Evolutionary conservation across 1,284 basidiomycete genomes (phyloP).

Genomic region (Cutaneotrichosporon arboriforme): DNA sequence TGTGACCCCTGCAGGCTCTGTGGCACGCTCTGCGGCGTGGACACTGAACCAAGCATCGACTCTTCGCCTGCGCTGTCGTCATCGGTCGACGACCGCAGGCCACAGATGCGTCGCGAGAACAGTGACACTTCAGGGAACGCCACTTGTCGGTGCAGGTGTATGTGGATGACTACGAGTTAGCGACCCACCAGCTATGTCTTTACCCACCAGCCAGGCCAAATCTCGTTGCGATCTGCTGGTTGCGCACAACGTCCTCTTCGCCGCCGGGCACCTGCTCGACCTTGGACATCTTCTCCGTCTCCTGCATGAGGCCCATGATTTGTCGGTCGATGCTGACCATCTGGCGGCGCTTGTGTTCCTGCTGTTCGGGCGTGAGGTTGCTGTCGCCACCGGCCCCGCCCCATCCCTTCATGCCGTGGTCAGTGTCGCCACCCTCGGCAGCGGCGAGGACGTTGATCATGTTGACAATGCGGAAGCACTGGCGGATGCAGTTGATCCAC

Average conservation of each 20-base stretch:
- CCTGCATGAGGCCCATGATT: slow-evolving; percentile 40
- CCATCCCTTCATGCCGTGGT: neutral
- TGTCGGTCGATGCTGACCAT: slow-evolving; percentile 40
- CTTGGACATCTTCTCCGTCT: slow-evolving; percentile 37
- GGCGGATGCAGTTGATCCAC: slow-evolving; percentile 40
- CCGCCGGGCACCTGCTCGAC: slow-evolving; percentile 45
- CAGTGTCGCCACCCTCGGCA: neutral
- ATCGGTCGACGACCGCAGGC: slow-evolving; percentile 19
- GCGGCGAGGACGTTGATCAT: slow-evolving; percentile 33
- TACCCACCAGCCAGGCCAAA: slow-evolving; percentile 33
- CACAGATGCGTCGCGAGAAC: slow-evolving; percentile 46
- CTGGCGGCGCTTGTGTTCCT: slow-evolving; percentile 10
- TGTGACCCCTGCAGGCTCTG: slow-evolving; percentile 1
- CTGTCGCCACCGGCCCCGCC: neutral
- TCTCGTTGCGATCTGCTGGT: slow-evolving; percentile 42
- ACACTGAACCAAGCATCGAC: neutral
- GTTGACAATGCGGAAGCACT: slow-evolving; percentile 34
- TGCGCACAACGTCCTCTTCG: slow-evolving; percentile 47
- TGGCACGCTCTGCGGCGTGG: slow-evolving; percentile 1
- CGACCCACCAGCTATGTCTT: neutral
- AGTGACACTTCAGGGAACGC: slow-evolving; percentile 48
- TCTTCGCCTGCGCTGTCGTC: slow-evolving; percentile 5
- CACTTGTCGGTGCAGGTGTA: slow-evolving; percentile 46
- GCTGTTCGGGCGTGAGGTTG: slow-evolving; percentile 1
- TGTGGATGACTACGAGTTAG: slow-evolving; percentile 32